Base-by-base conservation (phyloP, 2,329 filamentous ascomycete genomes). In the Samsoniella hepiali region DNA sequence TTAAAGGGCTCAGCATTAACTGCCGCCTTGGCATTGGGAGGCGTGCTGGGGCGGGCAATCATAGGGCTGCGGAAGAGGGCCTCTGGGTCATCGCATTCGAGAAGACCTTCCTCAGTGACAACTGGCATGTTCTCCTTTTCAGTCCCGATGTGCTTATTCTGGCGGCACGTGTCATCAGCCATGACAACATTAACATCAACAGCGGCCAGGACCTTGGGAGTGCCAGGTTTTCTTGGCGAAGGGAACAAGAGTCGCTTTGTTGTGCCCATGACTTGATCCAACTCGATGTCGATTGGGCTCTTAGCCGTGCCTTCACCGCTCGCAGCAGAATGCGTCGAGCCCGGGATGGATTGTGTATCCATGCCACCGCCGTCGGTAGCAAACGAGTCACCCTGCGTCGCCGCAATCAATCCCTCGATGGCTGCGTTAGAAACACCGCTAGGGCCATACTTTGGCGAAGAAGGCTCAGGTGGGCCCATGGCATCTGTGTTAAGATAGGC, bases 221-320 rank as follows among this genome's bases (percentile, higher is more conserved):
- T 80, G 42, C 83, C 84, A 36, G 86, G 84, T 67, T 89, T 89
- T 50, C 87, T 82, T 2, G 91, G 91, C 0, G 90, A 93, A 1
- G 91, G 89, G 70, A 95, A 95, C 1, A 95, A 80, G 2, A 93
- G 75, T 64, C 91, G 82, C 65, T 89, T 83, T 0, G 89, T 93
- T 58, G 73, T 76, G 40, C 84, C 85, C 22, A 81, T 73, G 13
- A 77, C 74, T n/a, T 78, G 73, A 61, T 80, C 75, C 57, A 84
- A 76, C 40, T 82, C 80, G 58, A 79, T 69, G 47, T 83, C 78
- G 40, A 88, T 84, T 17, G 86, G 85, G 68, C 82, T 87, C 56
- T 83, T 76, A 17, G 79, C 81, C 36, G 83, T 85, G 53, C 85
- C 86, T 65, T 82, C 84, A 54, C 85, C 86, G 65, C 78, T 82